Base-by-base conservation (phyloP, 306 rosid species). In the Nissolia schottii region DNA sequence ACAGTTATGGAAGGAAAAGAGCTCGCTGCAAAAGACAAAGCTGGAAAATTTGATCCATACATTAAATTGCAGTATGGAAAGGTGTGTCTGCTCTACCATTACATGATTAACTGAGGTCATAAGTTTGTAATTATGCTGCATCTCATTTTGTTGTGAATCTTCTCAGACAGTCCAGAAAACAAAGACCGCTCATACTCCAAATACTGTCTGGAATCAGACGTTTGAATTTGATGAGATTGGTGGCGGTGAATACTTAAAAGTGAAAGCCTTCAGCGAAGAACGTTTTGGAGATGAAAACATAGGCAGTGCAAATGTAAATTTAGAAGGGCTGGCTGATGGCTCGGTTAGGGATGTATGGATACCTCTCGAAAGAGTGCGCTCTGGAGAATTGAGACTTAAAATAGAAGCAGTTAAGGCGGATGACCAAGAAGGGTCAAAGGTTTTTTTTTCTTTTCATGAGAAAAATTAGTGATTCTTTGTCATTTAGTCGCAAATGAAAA, bases 341-440 rank as follows among this genome's bases (percentile, higher is more conserved):
- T 79, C 75, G 0, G 49, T 66, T 69, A 73, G 92, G 91, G 96
- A 95, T 75, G 96, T 89, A 18, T 95, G 99, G 96, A 66, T 95
- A 29, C 99, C 99, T 66, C 92, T 95, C 31, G 99, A 95, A 79
- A 83, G 88, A 83, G 97, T 84, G 65, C 92, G 82, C 53, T 95
- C 96, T 0, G 99, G 99, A 78, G 99, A 95, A 79, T 61, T 95
- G 49, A 84, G 96, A 81, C 96, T 95, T 81, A 80, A 85, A 78
- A 86, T 95, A 67, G 96, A 91, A 84, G 90, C 97, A 11, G 77
- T 86, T 64, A 81, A 74, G 80, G 70, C 60, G 67, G 95, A 89
- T 4, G 92, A 88, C 77, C 76, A 40, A 55, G 98, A 90, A 12
- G 91, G 94, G 81, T 85, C 96, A 27, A 85, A 57, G 96, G 99